Conservation (phyloP, 192 early-diverging fungal species). For the Coemansia sp. region DNA sequence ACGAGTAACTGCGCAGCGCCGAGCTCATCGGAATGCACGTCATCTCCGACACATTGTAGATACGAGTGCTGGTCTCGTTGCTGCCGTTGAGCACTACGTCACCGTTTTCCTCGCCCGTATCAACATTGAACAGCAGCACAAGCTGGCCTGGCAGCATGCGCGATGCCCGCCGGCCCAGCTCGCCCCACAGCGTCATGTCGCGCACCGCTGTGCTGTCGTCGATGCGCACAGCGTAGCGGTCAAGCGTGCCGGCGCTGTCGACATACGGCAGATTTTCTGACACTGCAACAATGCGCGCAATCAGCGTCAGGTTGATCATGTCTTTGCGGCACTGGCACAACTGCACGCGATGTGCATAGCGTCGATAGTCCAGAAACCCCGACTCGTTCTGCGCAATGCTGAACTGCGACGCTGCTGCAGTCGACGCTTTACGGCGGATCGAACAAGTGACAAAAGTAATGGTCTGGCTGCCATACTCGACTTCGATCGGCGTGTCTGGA, state of each 20-base stretch:
- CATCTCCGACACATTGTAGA: conserved; percentile 34
- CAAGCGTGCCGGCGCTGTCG: conserved; percentile 1
- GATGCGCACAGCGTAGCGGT: conserved; percentile 43
- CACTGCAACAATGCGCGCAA: conserved; percentile 39
- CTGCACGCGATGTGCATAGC: conserved; percentile 26
- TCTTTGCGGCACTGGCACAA: conserved; percentile 26
- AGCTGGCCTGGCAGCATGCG: conserved; percentile 41
- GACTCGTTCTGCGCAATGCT: conserved; percentile 32
- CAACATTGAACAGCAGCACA: conserved; percentile 30
- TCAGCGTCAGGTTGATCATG: conserved; percentile 36
- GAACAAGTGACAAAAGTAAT: conserved; percentile 32
- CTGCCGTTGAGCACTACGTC: conserved; percentile 39
- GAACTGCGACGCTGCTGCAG: conserved; percentile 12
- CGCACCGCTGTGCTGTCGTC: conserved; percentile 28
- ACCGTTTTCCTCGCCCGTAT: conserved; percentile 26
- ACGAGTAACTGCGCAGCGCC: conserved; percentile 23
- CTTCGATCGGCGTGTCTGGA: conserved; percentile 2
- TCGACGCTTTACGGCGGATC: background rate
- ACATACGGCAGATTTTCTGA: conserved; percentile 37
- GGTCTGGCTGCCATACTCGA: conserved; percentile 42
- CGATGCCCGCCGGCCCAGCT: conserved; percentile 25
- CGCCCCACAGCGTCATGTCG: conserved; percentile 49
- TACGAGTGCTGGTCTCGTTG: conserved; percentile 10
- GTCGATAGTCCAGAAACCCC: conserved; percentile 37
- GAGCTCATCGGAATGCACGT: conserved; percentile 28